A percentile compares a stretch with the other conserved stretches of the same genome.
Conservation (phyloP, 2,329 filamentous ascomycete genomes). For the Fusarium luffae region DNA sequence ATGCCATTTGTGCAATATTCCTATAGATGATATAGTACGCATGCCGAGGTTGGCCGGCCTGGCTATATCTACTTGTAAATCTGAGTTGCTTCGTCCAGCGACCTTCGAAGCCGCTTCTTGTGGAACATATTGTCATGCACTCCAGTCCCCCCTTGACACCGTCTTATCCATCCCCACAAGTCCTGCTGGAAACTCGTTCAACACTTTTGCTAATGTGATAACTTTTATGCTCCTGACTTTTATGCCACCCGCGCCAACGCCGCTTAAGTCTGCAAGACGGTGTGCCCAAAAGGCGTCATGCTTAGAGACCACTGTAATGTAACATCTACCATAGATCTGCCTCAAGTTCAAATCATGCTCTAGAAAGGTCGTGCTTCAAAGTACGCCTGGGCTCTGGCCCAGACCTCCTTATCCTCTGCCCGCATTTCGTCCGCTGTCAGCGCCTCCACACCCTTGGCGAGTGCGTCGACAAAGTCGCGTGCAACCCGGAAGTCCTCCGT, state of each 20-base stretch:
- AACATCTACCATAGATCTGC: slow-evolving; percentile 35
- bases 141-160: background rate
- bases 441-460: slow-evolving; percentile 67
- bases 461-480: slow-evolving; percentile 67
- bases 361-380: slow-evolving; percentile 58
- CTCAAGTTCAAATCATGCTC: slow-evolving; percentile 18
- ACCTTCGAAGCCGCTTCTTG: slow-evolving; percentile 7
- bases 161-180: slow-evolving; percentile 35
- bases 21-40: slow-evolving; percentile 23
- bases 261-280: slow-evolving; percentile 40
- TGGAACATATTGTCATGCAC: slow-evolving; percentile 8
- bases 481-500: slow-evolving; percentile 69
- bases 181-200: slow-evolving; percentile 33
- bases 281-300: slow-evolving; percentile 38
- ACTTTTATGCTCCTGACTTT: slow-evolving; percentile 40
- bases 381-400: slow-evolving; percentile 67
- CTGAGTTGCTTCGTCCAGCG: slow-evolving; percentile 13
- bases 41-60: slow-evolving; percentile 14
- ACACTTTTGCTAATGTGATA: slow-evolving; percentile 38
- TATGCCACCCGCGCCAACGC: slow-evolving; percentile 45
- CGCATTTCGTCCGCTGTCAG: slow-evolving; percentile 61
- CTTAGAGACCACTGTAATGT: slow-evolving; percentile 36
- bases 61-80: slow-evolving; percentile 18
- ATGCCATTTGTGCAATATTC: slow-evolving; percentile 11
- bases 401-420: slow-evolving; percentile 60